Conservation (phyloP, 176 grass and related monocot species). For the Cenchrus americanus region DNA sequence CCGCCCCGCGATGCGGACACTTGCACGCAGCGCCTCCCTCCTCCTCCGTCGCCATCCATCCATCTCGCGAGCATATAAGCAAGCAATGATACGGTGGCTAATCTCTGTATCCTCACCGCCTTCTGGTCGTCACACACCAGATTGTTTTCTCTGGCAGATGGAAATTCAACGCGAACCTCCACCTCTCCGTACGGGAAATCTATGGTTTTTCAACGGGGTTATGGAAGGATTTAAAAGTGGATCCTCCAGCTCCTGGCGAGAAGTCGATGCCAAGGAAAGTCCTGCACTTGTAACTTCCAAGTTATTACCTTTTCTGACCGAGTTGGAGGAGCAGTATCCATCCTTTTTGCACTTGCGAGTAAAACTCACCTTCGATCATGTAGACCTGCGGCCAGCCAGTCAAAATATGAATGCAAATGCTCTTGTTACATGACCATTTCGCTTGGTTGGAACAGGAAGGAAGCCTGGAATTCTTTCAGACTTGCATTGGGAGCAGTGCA, state of each 20-base stretch:
- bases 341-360: not conserved
- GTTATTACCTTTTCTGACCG: not conserved
- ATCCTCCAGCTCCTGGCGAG: not conserved
- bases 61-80: not conserved
- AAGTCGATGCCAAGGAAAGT: not conserved
- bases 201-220: not conserved
- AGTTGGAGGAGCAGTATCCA: not conserved
- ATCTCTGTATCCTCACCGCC: constrained; percentile 20
- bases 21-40: not conserved
- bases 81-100: not conserved
- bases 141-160: too few relatives aligned
- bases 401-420: constrained; percentile 17
- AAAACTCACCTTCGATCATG: constrained; percentile 36
- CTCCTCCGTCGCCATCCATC: constrained; percentile 12
- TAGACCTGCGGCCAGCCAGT: constrained; percentile 7
- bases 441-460: not conserved
- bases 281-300: constrained; percentile 26
- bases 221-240: not conserved
- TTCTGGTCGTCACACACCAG: constrained; percentile 41
- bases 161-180: too few relatives aligned
- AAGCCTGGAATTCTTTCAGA: constrained; percentile 28
- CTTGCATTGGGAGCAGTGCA: not conserved
- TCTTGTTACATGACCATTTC: not conserved
- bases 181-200: not conserved
- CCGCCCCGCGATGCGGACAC: not conserved